Base-by-base conservation (phyloP, 2,329 filamentous ascomycete species). In the Neoascochyta sp. region DNA sequence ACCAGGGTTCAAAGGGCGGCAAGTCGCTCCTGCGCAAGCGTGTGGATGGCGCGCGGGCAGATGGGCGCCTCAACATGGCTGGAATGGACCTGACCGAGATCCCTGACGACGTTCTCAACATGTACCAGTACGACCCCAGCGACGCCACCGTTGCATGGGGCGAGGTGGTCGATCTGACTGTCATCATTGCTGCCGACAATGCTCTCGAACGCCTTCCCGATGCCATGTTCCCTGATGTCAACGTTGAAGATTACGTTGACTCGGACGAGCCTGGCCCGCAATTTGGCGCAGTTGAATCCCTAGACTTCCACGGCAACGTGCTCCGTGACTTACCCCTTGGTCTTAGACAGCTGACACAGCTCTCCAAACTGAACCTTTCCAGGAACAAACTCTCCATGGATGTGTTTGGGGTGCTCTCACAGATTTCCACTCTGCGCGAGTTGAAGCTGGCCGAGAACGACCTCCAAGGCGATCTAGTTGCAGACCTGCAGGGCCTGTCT, bases 151-250 rank as follows among this genome's bases (percentile, higher is more conserved):
- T 80, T 8, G 78, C 81, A 18, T 96, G 92, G 92, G 88, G 88
- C 2, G 90, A 96, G 61, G 83, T 84, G 36, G 86, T 96, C 8
- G 90, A 96, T 54, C 66, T 96, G 24, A 83, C 81, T 1, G 80
- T 83, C 39, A 80, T 96, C 27, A 78, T 92, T 43, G 88, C 85
- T 5, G 88, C 90, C 7, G 88, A 95, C 54, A 96, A 98, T 52
- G 86, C 95, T 52, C 63, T 98, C 26, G 79, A 86, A 50, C 69
- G 71, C 17, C 70, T 96, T 18, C 75, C 79, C 3, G 85, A 92
- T 11, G 67, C 70, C 2, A 69, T 88, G 11, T 95, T 96, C 47
- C 89, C 90, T 0, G 88, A 95, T 47, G 63, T 73, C 12, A 60
- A 66, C 14, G 32, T 58, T 4, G 64, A 74, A 22, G 69, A 75